Evolutionary conservation across 192 early-diverging fungal genomes (phyloP), one percentile per base, ranked within the genome.

Genomic region (Coemansia erecta): DNA sequence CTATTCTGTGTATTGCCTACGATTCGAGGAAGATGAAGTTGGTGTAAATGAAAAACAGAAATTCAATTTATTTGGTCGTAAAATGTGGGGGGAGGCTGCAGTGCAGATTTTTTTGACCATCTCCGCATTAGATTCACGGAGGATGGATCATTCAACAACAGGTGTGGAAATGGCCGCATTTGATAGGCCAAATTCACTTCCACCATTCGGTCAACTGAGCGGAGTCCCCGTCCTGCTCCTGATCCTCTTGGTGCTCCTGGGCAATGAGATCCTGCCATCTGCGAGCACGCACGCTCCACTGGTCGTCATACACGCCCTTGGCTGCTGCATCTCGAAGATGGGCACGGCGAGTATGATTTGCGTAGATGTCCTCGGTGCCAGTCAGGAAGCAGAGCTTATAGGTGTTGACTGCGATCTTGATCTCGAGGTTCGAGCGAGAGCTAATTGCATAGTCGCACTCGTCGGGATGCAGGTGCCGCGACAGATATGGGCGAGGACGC

Each of bases 361-460:
- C 75, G 67, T 79, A 82, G 92, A 97, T 74, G 59, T 99, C 97
- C 70, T 99, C 97, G 4, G 95, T 94, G 21, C 90, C 84, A 44
- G 89, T 92, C 23, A 99, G 89, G 70, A 94, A 99, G 68, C 94
- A 98, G 56, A 99, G 91, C 81, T 94, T 93, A 84, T 99, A 99
- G 8, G 95, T 95, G 70, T 98, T 95, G 45, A 92, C 85, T 42
- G 92, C 91, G 44, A 99, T 96, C 84, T 99, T 99, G 70, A 96
- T 87, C 72, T 99, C 93, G 47, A 99, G 77, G 10, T 89, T 92
- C 69, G 84, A 84, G 40, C 84, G 83, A 41, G 86, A 86, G 66
- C 85, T 82, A 17, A 94, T 72, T 22, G 70, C 64, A 83, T 85
- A 61, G 62, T 76, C 66, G 61, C 60, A 72, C 53, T 80, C 74